Conservation (phyloP, 2,329 filamentous ascomycete genomes). For the Ceratocystis smalleyi region DNA sequence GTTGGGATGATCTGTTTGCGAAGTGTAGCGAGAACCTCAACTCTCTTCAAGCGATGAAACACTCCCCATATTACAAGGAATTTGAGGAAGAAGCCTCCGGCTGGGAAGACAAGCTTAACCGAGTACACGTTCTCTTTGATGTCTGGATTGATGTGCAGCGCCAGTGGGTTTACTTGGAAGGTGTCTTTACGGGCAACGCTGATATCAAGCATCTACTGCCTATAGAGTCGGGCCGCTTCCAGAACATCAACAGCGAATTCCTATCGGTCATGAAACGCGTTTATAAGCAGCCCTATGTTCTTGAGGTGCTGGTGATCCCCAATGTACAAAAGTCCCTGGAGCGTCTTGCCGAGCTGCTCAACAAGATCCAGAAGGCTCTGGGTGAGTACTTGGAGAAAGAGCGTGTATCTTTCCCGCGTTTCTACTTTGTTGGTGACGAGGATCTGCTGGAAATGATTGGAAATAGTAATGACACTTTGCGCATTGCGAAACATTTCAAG, state of each 20-base stretch:
- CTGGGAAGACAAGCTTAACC: constrained; percentile 97
- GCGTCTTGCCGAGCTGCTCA: constrained; percentile 84
- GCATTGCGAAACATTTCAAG: constrained; percentile 96
- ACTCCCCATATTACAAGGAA: constrained; percentile 98
- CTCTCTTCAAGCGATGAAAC: constrained; percentile 94
- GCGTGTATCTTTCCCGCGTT: constrained; percentile 89
- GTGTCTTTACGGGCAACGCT: constrained; percentile 94
- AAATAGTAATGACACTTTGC: constrained; percentile 92
- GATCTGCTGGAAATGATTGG: constrained; percentile 97
- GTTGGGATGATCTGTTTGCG: constrained; percentile 95
- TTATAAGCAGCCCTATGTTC: constrained; percentile 84
- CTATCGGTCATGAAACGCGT: constrained; percentile 99
- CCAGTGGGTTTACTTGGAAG: constrained; percentile 98
- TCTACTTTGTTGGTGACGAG: constrained; percentile 99
- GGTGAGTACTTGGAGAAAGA: constrained; percentile 98
- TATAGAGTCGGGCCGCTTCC: constrained; percentile 89
- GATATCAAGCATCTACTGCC: constrained; percentile 97
- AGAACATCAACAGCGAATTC: constrained; percentile 99
- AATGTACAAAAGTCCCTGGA: constrained; percentile 94
- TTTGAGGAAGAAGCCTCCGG: constrained; percentile 93
- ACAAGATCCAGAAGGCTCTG: constrained; percentile 97
- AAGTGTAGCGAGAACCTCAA: constrained; percentile 98
- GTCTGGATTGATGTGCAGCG: constrained; percentile 99
- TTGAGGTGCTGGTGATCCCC: constrained; percentile 90
- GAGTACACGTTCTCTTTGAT: constrained; percentile 93